Conservation (phyloP, 371 early-diverging fungal genomes). For the Fennellomyces sp. region DNA sequence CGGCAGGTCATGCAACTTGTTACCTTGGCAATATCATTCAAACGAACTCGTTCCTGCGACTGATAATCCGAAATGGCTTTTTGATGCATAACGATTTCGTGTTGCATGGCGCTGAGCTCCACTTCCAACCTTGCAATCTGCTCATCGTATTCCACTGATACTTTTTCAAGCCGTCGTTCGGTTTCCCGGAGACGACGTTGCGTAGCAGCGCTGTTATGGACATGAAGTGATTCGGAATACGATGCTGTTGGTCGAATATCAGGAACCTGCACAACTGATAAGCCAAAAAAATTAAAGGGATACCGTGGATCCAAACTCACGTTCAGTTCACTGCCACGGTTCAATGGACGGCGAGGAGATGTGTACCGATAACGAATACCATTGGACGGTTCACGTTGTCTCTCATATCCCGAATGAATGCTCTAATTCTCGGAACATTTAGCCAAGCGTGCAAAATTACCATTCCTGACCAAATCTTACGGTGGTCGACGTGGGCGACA, state of each 20-base stretch:
- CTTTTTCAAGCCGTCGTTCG: constrained; percentile 2
- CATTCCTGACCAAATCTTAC: too few relatives aligned
- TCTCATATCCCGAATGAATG: too few relatives aligned
- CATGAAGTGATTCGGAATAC: neutral
- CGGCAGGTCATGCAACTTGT: neutral
- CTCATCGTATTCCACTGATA: constrained; percentile 9
- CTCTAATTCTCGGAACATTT: too few relatives aligned
- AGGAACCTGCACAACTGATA: neutral
- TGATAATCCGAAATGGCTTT: constrained; percentile 10
- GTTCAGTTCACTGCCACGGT: too few relatives aligned
- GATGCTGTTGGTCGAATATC: neutral
- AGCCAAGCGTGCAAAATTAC: too few relatives aligned
- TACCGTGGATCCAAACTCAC: too few relatives aligned
- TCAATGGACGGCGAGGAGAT: too few relatives aligned
- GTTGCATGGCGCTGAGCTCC: constrained; percentile 12
- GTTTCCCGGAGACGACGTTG: constrained; percentile 7
- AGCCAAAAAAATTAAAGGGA: neutral
- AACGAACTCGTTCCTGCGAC: constrained; percentile 16
- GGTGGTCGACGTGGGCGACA: neutral
- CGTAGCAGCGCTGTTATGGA: neutral
- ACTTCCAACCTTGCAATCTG: constrained; percentile 17
- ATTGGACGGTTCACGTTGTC: too few relatives aligned
- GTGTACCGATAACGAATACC: too few relatives aligned
- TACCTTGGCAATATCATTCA: constrained; percentile 21
- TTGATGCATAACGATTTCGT: constrained; percentile 19